Percentiles rank a stretch among this genome's conserved stretches.
Evolutionary conservation across 192 early-diverging fungal species (phyloP).

Genomic region (Spinellus fusiger): DNA sequence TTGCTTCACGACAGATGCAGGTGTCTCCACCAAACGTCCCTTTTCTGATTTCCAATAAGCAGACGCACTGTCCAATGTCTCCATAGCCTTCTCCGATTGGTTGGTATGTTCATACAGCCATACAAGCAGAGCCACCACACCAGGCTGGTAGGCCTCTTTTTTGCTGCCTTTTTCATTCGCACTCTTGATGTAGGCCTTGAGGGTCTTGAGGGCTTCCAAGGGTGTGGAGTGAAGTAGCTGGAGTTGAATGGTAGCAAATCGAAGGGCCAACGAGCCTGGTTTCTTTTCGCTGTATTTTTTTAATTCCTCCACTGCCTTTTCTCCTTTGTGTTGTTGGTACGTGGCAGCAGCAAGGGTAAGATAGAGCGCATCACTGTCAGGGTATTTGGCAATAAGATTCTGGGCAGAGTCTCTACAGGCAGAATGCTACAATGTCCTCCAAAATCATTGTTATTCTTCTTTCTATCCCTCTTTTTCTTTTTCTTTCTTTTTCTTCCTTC

Average conservation of each 20-base stretch:
- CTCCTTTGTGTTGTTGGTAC: slow-evolving; percentile 48
- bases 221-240: slow-evolving; percentile 44
- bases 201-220: slow-evolving; percentile 40
- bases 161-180: slow-evolving; percentile 15
- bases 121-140: slow-evolving; percentile 59
- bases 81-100: slow-evolving; percentile 51
- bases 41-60: slow-evolving; percentile 45
- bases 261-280: slow-evolving; percentile 45
- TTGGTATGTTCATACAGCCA: slow-evolving; percentile 66
- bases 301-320: slow-evolving; percentile 53
- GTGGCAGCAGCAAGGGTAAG: slow-evolving; percentile 52
- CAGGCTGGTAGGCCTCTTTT: slow-evolving; percentile 47
- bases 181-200: slow-evolving; percentile 35
- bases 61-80: slow-evolving; percentile 50
- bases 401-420: slow-evolving; percentile 48
- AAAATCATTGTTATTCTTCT: too few species aligned
- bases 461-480: too few species aligned
- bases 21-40: slow-evolving; percentile 9
- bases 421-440: slow-evolving; percentile 26
- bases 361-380: slow-evolving; percentile 51
- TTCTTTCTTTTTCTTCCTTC: too few species aligned
- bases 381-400: slow-evolving; percentile 49
- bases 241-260: slow-evolving; percentile 60
- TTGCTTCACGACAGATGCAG: slow-evolving; percentile 49
- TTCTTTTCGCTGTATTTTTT: slow-evolving; percentile 31